Evolutionary conservation across 352 stramenopile species (phyloP).

Genomic region (Phytopythium delawarense): DNA sequence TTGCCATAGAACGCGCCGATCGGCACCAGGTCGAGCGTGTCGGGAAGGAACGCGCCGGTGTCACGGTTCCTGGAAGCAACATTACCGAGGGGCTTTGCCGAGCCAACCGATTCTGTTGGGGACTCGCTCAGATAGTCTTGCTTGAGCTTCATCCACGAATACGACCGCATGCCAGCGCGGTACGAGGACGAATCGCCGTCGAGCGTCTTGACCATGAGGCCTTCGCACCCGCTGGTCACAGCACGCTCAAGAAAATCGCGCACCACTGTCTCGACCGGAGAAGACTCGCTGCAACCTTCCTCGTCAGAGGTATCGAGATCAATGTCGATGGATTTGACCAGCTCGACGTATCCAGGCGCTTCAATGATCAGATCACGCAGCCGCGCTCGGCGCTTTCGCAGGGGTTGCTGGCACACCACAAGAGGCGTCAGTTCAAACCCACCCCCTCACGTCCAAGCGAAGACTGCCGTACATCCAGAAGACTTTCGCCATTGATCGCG

Average conservation of each 20-base stretch:
- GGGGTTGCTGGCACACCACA: conserved; percentile 18
- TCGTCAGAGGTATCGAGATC: conserved; percentile 12
- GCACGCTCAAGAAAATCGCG: conserved; percentile 39
- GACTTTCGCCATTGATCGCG: conserved; percentile 36
- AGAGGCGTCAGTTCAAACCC: background rate
- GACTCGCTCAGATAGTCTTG: conserved; percentile 63
- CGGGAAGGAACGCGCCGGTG: conserved; percentile 61
- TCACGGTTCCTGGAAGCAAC: conserved; percentile 3
- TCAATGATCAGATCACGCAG: conserved; percentile 32
- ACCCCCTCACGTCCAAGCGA: conserved; percentile 3
- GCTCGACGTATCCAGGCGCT: conserved; percentile 44
- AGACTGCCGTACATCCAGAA: conserved; percentile 31
- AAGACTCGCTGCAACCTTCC: background rate
- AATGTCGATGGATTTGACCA: conserved; percentile 60
- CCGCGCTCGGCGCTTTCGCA: conserved; percentile 38
- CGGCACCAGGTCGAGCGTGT: conserved; percentile 97
- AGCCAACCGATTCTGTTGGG: background rate
- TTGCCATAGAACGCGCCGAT: conserved; percentile 97
- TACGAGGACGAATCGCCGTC: conserved; percentile 48
- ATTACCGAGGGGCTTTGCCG: background rate
- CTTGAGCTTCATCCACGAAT: conserved; percentile 86
- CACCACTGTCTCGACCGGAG: conserved; percentile 13
- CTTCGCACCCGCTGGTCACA: conserved; percentile 65
- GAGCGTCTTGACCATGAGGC: conserved; percentile 75
- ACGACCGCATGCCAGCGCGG: conserved; percentile 61